Percentiles rank a stretch among this genome's conserved stretches.
phyloP scores from a whole-genome alignment of 2,329 filamentous ascomycete genomes.

The Daldinia sp. region DNA sequence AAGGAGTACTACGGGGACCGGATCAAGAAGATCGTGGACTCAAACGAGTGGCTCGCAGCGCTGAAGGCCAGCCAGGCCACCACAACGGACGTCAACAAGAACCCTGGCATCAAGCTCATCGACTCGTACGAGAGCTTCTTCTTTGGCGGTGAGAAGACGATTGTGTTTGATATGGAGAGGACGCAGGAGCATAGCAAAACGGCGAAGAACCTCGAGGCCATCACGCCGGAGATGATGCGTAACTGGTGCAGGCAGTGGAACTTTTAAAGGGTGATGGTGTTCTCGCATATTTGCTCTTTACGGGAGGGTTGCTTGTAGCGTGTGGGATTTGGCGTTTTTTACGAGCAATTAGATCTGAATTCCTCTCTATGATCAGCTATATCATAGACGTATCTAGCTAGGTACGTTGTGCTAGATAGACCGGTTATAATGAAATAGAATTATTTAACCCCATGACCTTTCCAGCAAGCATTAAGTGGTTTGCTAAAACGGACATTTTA shows the following conservation, averaged over 20 bases:
- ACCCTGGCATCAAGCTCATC: conserved; percentile 65
- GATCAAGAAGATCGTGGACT: conserved; percentile 55
- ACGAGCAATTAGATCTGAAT: not conserved
- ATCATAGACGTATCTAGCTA: not conserved
- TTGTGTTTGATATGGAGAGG: conserved; percentile 56
- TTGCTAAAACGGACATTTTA: not conserved
- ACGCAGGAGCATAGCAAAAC: conserved; percentile 57
- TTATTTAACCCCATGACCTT: too few relatives aligned
- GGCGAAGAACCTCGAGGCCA: conserved; percentile 55
- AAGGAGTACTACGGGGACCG: conserved; percentile 55
- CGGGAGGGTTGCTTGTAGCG: not conserved
- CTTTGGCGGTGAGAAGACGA: conserved; percentile 35
- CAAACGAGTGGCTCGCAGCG: conserved; percentile 59
- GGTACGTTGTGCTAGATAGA: not conserved
- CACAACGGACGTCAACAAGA: conserved; percentile 55
- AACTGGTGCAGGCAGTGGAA: conserved; percentile 63
- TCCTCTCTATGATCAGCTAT: not conserved
- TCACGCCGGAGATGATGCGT: conserved; percentile 60
- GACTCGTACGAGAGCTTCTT: conserved; percentile 60
- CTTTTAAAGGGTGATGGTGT: conserved; percentile 38
- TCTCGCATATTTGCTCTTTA: not conserved
- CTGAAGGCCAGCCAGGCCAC: conserved; percentile 57
- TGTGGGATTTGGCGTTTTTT: not conserved
- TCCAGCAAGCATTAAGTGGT: too few relatives aligned
- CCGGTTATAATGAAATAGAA: not conserved